Evolutionary conservation across 2,329 filamentous ascomycete genomes (phyloP).

Genomic region (Coleophoma cylindrospora): DNA sequence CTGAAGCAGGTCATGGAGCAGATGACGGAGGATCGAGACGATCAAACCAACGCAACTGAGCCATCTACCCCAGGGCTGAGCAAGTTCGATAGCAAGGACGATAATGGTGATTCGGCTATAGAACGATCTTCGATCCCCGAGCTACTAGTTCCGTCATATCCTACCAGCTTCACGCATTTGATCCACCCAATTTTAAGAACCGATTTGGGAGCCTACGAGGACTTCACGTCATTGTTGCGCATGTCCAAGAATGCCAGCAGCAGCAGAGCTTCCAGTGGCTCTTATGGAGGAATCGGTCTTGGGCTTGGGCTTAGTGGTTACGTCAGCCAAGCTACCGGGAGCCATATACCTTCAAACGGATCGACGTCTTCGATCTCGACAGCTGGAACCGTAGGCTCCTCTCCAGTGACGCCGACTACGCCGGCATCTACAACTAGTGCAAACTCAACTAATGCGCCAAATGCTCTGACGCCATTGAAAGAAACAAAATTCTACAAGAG

Average conservation of each 20-base stretch:
- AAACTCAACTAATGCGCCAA: conserved; percentile 30
- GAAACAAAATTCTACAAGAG: conserved; percentile 95
- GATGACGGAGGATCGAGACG: conserved; percentile 70
- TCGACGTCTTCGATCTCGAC: conserved; percentile 55
- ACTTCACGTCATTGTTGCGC: conserved; percentile 75
- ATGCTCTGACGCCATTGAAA: conserved; percentile 61
- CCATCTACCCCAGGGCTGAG: conserved; percentile 74
- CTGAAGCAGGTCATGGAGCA: conserved; percentile 90
- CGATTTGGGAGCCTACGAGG: conserved; percentile 75
- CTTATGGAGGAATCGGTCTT: conserved; percentile 52
- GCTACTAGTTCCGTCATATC: conserved; percentile 47
- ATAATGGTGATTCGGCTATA: conserved; percentile 32
- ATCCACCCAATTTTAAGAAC: conserved; percentile 78
- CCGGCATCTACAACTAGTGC: conserved; percentile 47
- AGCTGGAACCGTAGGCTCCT: conserved; percentile 43
- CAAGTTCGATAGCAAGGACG: conserved; percentile 57
- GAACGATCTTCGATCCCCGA: conserved; percentile 30
- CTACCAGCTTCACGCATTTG: conserved; percentile 74
- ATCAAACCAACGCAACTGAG: conserved; percentile 62
- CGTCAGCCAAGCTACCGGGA: conserved; percentile 29
- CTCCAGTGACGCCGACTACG: conserved; percentile 54
- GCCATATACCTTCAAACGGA: conserved; percentile 46
- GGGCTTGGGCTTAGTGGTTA: conserved; percentile 38
- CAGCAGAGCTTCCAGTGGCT: conserved; percentile 68
- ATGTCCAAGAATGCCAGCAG: conserved; percentile 52